Evolutionary conservation across 176 grass and related monocot genomes (phyloP).

Genomic region (Eremochloa ophiuroides): DNA sequence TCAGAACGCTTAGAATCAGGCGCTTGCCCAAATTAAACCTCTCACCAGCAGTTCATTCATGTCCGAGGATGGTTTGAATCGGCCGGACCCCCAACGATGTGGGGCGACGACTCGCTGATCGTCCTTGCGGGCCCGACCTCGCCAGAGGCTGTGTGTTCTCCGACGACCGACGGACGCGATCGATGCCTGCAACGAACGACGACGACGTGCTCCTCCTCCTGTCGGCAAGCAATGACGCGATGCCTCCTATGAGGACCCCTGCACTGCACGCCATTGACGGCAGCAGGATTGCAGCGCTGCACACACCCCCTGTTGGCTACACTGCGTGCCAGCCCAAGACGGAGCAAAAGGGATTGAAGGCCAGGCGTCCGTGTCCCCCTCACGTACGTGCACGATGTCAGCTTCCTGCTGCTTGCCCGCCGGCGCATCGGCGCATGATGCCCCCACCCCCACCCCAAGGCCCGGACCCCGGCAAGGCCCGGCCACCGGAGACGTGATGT

Average conservation of each 20-base stretch:
- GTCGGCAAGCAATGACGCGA: slow-evolving; percentile 25
- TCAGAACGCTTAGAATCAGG: background rate
- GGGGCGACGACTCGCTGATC: background rate
- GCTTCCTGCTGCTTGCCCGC: background rate
- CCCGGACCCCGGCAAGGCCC: slow-evolving; percentile 1
- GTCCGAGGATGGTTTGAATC: slow-evolving; percentile 3
- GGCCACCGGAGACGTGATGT: background rate
- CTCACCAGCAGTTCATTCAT: background rate
- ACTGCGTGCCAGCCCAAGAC: background rate
- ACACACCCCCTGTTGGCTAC: slow-evolving; percentile 7
- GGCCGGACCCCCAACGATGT: background rate
- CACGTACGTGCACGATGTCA: background rate
- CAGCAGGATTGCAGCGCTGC: background rate
- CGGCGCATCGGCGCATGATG: background rate
- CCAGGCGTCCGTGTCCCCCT: slow-evolving; percentile 5
- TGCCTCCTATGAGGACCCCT: slow-evolving; percentile 6
- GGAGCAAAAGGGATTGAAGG: background rate
- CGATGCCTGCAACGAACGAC: slow-evolving; percentile 5
- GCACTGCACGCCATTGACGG: slow-evolving; percentile 29
- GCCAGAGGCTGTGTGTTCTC: background rate
- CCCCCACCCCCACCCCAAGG: background rate
- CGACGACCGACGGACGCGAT: slow-evolving; percentile 34
- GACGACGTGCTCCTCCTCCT: background rate
- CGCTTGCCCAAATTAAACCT: background rate
- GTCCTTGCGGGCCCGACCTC: background rate